Percentiles rank a stretch among this genome's conserved stretches.
Evolutionary conservation across 2,329 filamentous ascomycete genomes (phyloP).

Genomic region (Monilinia vaccinii-corymbosi): DNA sequence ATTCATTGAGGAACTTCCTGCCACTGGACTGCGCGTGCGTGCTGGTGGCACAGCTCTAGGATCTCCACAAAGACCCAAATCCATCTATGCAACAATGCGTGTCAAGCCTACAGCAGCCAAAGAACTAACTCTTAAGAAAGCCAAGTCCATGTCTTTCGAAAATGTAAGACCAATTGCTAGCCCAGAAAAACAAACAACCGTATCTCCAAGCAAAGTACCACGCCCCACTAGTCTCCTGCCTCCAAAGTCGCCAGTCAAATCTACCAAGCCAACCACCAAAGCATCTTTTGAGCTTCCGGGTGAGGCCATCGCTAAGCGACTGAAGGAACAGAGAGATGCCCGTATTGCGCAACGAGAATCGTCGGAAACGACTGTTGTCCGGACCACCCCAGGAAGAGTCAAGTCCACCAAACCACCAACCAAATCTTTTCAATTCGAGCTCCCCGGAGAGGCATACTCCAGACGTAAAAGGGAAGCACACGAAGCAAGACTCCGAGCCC

Average conservation of each 20-base stretch:
- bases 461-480: slow-evolving; percentile 42
- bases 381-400: slow-evolving; percentile 33
- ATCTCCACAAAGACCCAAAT: slow-evolving; percentile 27
- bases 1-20: neutral
- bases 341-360: slow-evolving; percentile 36
- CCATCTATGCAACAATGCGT: slow-evolving; percentile 35
- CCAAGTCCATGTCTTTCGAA: slow-evolving; percentile 24
- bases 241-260: slow-evolving; percentile 39
- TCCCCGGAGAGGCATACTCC: slow-evolving; percentile 52
- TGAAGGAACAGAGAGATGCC: slow-evolving; percentile 51
- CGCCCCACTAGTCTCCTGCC: slow-evolving; percentile 35
- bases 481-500: slow-evolving; percentile 43
- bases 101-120: slow-evolving; percentile 32
- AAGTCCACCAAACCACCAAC: slow-evolving; percentile 45
- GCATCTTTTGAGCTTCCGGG: slow-evolving; percentile 54
- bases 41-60: neutral
- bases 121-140: slow-evolving; percentile 18
- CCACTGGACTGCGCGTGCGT: neutral
- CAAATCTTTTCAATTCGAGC: slow-evolving; percentile 45
- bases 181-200: slow-evolving; percentile 25
- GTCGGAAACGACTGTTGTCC: slow-evolving; percentile 30
- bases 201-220: slow-evolving; percentile 18
- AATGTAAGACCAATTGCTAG: slow-evolving; percentile 2
- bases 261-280: slow-evolving; percentile 44
- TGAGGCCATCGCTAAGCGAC: slow-evolving; percentile 47